phyloP scores from a whole-genome alignment of 176 grass and related monocot species.

The Cymbopogon citratus region DNA sequence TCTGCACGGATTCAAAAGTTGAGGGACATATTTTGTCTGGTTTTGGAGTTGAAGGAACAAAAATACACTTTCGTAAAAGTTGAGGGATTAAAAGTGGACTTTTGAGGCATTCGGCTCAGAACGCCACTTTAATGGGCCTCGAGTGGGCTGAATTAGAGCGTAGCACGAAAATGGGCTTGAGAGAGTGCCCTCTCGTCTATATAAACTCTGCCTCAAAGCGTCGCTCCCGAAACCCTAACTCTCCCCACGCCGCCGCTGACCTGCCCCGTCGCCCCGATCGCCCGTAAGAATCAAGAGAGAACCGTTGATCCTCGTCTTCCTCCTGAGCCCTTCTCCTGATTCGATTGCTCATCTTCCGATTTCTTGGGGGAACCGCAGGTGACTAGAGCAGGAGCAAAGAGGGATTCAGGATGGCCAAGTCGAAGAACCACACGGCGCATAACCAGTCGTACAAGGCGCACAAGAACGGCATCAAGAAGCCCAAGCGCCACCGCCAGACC shows the following conservation, averaged over 20 bases:
- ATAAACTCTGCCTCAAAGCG: background rate
- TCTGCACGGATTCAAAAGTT: no score
- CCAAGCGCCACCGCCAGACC: constrained; percentile 64
- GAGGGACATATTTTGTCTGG: no score
- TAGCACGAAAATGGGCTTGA: background rate
- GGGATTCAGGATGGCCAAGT: constrained; percentile 60
- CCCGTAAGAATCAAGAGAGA: background rate
- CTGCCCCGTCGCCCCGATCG: background rate
- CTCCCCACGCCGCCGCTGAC: constrained; percentile 28
- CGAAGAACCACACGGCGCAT: constrained; percentile 93
- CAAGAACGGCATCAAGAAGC: constrained; percentile 91
- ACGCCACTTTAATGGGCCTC: background rate
- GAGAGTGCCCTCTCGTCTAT: background rate
- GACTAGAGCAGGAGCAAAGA: constrained; percentile 18
- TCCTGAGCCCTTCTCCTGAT: background rate
- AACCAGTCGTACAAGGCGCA: constrained; percentile 89
- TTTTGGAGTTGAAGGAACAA: no score
- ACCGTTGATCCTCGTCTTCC: background rate
- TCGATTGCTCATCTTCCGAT: background rate
- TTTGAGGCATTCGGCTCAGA: no score
- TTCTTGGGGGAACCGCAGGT: background rate
- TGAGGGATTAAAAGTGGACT: no score
- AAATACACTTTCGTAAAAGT: no score
- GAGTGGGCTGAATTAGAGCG: background rate
- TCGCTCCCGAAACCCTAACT: constrained; percentile 37